A percentile compares a stretch with the other conserved stretches of the same genome.
These are phyloP conservation scores for Trichoderma gamsii DNA, from an alignment of 495 filamentous ascomycete species.

Conservation along the genomic window DNA sequence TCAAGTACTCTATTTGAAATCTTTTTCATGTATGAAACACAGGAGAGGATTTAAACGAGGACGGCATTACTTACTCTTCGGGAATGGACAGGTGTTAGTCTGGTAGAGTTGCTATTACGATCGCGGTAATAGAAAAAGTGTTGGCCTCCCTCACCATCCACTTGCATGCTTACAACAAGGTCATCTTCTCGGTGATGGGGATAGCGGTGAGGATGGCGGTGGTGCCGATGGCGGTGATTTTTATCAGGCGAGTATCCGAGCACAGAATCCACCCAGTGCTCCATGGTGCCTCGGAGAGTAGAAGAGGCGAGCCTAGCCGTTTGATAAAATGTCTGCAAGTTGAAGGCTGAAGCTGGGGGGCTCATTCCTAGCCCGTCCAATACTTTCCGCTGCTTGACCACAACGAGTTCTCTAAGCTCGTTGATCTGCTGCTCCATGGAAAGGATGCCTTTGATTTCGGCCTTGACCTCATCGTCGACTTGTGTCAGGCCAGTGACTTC, in stretches of 20 bases:
- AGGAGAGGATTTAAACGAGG: too few relatives aligned
- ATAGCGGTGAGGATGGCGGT: background rate
- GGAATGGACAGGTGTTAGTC: background rate
- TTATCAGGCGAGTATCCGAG: background rate
- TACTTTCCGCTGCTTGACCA: background rate
- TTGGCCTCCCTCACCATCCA: background rate
- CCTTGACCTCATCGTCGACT: background rate
- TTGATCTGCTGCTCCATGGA: background rate
- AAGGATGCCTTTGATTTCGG: background rate
- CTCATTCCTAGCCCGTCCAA: background rate
- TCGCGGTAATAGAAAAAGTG: conserved; percentile 1
- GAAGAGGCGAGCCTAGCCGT: background rate
- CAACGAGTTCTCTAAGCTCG: background rate
- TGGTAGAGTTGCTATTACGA: background rate
- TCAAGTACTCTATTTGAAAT: background rate
- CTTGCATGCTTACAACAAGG: background rate
- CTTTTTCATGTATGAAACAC: too few relatives aligned
- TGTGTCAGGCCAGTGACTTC: background rate
- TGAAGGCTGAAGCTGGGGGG: background rate
- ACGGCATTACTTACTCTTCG: background rate
- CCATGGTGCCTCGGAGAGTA: background rate
- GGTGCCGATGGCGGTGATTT: background rate
- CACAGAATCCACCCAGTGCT: background rate
- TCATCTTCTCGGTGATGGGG: background rate
- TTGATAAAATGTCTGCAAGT: background rate